A percentile compares a stretch with the other conserved stretches of the same genome.
These are phyloP conservation scores for Rhytidiadelphus loreus DNA, from an alignment of 225 moss, liverwort and hornwort species.

Conservation along the genomic window DNA sequence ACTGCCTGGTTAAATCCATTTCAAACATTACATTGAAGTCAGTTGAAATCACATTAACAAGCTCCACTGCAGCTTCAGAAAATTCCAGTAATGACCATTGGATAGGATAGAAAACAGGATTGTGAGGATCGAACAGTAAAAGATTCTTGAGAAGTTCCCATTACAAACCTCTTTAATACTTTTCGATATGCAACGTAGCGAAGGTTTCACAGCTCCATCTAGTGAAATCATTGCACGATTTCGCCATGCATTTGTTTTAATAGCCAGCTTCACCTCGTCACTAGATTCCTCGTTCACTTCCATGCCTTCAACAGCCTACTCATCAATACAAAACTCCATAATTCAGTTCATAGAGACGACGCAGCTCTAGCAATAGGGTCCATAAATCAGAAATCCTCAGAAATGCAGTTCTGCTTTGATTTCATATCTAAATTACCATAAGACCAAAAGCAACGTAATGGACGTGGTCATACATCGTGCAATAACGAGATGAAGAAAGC, in stretches of 20 bases:
- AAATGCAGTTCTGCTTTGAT: neutral
- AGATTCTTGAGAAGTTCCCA: neutral
- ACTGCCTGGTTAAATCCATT: conserved; percentile 26
- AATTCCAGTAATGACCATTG: neutral
- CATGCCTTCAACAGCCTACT: conserved; percentile 86
- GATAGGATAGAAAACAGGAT: neutral
- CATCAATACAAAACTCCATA: neutral
- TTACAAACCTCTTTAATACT: conserved; percentile 67
- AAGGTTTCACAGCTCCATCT: conserved; percentile 60
- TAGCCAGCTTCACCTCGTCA: conserved; percentile 44
- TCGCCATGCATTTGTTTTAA: conserved; percentile 76
- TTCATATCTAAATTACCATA: neutral
- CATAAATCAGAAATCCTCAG: neutral
- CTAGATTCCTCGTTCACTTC: conserved; percentile 55
- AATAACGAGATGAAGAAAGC: neutral
- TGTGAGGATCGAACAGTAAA: neutral
- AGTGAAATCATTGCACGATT: conserved; percentile 49
- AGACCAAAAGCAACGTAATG: neutral
- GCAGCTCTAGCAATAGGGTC: neutral
- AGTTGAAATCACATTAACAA: neutral
- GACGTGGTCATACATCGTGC: neutral
- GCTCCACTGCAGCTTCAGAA: neutral
- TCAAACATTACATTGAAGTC: neutral
- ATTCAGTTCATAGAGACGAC: neutral
- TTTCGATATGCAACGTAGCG: conserved; percentile 48